These are phyloP conservation scores for Chlamydomonas incerta DNA, from an alignment of 139 green algal genomes.

Conservation along the genomic window DNA sequence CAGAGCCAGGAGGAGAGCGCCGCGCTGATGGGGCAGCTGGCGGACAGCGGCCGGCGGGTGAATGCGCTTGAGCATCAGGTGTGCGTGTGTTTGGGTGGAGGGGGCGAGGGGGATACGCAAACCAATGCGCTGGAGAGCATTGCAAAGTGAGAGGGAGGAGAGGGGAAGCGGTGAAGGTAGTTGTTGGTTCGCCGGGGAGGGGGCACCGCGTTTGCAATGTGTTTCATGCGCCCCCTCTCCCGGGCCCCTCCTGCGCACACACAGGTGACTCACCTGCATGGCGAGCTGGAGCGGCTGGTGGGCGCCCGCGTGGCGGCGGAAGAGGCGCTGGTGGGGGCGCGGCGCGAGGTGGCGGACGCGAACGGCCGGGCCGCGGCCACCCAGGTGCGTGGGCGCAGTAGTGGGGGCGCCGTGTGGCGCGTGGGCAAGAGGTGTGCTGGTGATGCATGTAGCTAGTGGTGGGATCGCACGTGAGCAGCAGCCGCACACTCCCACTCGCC, in stretches of 20 bases:
- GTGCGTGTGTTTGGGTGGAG: not conserved
- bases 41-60: not conserved
- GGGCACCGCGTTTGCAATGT: too few species aligned
- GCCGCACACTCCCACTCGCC: too few species aligned
- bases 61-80: slow-evolving; percentile 10
- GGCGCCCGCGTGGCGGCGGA: slow-evolving; percentile 18
- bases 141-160: not conserved
- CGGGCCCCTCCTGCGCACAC: too few species aligned
- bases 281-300: slow-evolving; percentile 19
- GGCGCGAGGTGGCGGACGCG: slow-evolving; percentile 10
- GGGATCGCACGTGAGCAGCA: too few species aligned
- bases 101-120: not conserved
- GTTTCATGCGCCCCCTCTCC: too few species aligned
- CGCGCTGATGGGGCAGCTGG: slow-evolving; percentile 3
- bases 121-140: too few species aligned
- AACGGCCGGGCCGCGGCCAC: slow-evolving; percentile 2
- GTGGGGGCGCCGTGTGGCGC: too few species aligned
- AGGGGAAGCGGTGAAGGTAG: not conserved
- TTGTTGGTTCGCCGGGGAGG: too few species aligned
- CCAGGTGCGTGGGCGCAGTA: slow-evolving; percentile 21
- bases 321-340: slow-evolving; percentile 11
- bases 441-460: too few species aligned
- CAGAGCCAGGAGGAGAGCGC: slow-evolving; percentile 47
- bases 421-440: too few species aligned
- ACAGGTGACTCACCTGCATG: slow-evolving; percentile 19